These are phyloP conservation scores for Elsinoe batatas DNA, from an alignment of 2,329 filamentous ascomycete genomes.

Conservation along the genomic window DNA sequence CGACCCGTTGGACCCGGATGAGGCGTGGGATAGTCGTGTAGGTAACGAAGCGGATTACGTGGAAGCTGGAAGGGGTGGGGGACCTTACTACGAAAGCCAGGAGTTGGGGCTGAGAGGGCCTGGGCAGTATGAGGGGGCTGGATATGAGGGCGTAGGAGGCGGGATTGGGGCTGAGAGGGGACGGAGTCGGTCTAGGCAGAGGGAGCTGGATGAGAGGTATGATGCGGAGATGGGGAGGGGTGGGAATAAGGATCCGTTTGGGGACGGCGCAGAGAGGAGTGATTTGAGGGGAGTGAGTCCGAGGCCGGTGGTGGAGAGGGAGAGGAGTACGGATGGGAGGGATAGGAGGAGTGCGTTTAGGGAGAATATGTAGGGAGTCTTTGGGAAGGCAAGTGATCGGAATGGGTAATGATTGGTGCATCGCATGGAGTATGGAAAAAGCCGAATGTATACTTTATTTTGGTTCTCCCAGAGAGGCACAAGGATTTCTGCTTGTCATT, in stretches of 20 bases:
- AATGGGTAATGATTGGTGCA: not conserved
- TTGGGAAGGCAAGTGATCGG: not conserved
- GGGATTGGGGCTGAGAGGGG: slow-evolving; percentile 31
- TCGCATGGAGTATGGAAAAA: slow-evolving; percentile 6
- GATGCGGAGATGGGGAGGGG: slow-evolving; percentile 34
- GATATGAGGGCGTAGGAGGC: slow-evolving; percentile 27
- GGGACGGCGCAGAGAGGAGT: slow-evolving; percentile 55
- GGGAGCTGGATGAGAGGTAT: slow-evolving; percentile 36
- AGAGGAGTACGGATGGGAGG: slow-evolving; percentile 34
- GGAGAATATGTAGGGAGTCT: slow-evolving; percentile 55
- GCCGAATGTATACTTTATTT: not conserved
- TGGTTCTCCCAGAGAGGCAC: not conserved
- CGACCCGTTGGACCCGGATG: slow-evolving; percentile 66
- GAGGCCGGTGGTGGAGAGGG: slow-evolving; percentile 51
- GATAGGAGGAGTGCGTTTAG: slow-evolving; percentile 61
- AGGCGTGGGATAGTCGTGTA: slow-evolving; percentile 76
- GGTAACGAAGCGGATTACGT: slow-evolving; percentile 55
- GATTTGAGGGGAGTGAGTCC: slow-evolving; percentile 65
- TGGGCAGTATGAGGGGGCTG: slow-evolving; percentile 31
- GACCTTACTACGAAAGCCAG: slow-evolving; percentile 66
- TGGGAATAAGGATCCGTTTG: slow-evolving; percentile 53
- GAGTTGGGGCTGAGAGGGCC: slow-evolving; percentile 52
- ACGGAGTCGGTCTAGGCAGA: slow-evolving; percentile 41
- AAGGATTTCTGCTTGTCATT: too few relatives aligned
- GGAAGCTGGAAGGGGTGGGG: slow-evolving; percentile 31